phyloP scores from a whole-genome alignment of 345 rosid species.

The Eucalyptus rudis region DNA sequence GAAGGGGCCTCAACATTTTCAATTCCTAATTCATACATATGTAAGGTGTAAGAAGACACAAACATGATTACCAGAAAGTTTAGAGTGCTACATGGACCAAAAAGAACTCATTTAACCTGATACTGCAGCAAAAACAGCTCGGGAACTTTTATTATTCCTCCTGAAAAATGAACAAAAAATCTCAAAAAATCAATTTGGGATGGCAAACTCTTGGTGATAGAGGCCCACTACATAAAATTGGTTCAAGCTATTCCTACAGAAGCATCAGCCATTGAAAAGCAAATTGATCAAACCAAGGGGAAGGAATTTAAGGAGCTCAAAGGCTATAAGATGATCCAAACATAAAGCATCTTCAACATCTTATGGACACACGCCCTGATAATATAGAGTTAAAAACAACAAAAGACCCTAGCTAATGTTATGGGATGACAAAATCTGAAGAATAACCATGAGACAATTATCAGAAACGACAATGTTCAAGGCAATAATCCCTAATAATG shows the following conservation, averaged over 20 bases:
- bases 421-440: not conserved
- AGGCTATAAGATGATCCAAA: not conserved
- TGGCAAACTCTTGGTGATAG: not conserved
- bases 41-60: not conserved
- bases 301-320: not conserved
- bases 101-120: constrained; percentile 27
- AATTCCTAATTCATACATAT: constrained; percentile 9
- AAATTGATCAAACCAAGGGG: not conserved
- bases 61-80: not conserved
- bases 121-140: constrained; percentile 19
- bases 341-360: not conserved
- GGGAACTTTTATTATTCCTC: constrained; percentile 1
- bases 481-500: not conserved
- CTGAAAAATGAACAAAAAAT: constrained; percentile 12
- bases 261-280: not conserved
- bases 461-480: not conserved
- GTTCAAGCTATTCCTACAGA: not conserved
- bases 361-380: not conserved
- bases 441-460: not conserved
- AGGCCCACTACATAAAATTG: not conserved
- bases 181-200: not conserved
- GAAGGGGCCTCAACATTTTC: constrained; percentile 31
- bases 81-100: not conserved
- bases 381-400: not conserved
- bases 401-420: not conserved